phyloP scores from a whole-genome alignment of 1,284 basidiomycete genomes.

The Papiliotrema flavescens region DNA sequence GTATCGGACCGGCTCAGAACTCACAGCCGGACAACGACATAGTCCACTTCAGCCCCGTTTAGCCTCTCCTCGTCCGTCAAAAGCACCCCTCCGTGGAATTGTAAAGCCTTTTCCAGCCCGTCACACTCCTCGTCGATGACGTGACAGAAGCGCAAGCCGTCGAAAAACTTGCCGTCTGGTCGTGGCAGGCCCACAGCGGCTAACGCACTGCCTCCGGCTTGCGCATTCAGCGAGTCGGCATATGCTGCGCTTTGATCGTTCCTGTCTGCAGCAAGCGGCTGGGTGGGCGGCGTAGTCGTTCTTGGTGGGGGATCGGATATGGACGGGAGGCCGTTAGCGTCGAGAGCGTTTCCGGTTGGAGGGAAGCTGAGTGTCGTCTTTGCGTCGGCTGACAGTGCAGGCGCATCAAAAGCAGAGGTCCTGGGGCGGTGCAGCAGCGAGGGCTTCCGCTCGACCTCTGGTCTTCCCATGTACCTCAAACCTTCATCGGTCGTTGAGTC shows the following conservation, averaged over 20 bases:
- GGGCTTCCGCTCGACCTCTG: conserved; percentile 17
- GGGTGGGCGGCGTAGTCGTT: neutral
- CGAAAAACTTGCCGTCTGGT: conserved; percentile 24
- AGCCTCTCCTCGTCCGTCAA: conserved; percentile 30
- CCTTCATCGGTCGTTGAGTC: neutral
- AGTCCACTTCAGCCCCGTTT: conserved; percentile 35
- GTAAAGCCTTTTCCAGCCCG: conserved; percentile 35
- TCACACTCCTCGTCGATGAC: conserved; percentile 33
- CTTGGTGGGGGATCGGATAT: neutral
- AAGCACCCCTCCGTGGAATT: conserved; percentile 27
- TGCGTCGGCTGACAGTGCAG: conserved; percentile 2
- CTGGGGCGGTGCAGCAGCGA: conserved; percentile 36
- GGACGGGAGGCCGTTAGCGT: too few relatives aligned
- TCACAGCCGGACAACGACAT: conserved; percentile 43
- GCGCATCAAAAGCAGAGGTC: conserved; percentile 24
- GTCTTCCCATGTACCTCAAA: too few relatives aligned
- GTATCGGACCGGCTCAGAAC: conserved; percentile 5
- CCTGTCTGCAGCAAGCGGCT: neutral
- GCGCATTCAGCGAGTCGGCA: conserved; percentile 1
- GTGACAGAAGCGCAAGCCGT: conserved; percentile 36
- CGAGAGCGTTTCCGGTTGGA: neutral
- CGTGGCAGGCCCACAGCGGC: too few relatives aligned
- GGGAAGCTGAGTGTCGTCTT: conserved; percentile 2
- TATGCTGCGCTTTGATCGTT: neutral
- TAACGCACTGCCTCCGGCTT: neutral